Evolutionary conservation across 768 basidiomycete species (phyloP).

Genomic region (Leccinum barrowsii): DNA sequence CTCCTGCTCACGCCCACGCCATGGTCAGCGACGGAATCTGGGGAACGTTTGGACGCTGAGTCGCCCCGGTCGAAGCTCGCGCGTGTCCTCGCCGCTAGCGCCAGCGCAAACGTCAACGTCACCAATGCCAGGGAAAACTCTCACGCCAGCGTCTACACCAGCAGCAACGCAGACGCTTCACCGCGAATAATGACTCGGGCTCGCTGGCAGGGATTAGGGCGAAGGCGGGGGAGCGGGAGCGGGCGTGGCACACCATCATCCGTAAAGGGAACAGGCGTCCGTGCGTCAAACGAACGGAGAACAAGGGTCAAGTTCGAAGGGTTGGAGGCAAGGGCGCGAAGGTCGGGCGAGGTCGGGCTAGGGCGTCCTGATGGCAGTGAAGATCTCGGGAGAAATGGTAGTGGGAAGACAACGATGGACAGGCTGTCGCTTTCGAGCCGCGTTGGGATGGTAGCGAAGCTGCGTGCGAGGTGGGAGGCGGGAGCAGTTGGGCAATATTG

Average conservation of each 20-base stretch:
- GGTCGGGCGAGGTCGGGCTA: neutral
- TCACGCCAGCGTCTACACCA: neutral
- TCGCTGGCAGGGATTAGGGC: neutral
- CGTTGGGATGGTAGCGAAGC: conserved; percentile 18
- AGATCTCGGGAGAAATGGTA: too few relatives aligned
- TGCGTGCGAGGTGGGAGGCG: conserved; percentile 21
- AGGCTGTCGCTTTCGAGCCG: neutral
- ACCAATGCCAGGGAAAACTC: too few relatives aligned
- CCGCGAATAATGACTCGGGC: neutral
- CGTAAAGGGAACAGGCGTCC: neutral
- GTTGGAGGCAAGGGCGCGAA: neutral
- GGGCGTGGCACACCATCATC: neutral
- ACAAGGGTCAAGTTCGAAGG: conserved; percentile 8
- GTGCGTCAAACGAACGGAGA: conserved; percentile 3
- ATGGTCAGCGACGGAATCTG: fast-evolving
- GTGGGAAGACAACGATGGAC: neutral
- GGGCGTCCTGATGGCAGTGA: neutral
- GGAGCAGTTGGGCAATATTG: neutral
- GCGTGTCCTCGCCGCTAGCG: conserved; percentile 7
- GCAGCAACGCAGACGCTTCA: neutral
- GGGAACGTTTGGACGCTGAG: neutral
- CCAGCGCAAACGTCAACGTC: neutral
- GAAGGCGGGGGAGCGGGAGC: neutral
- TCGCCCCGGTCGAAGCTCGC: conserved; percentile 24
- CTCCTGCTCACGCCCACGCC: neutral